A percentile compares a stretch with the other conserved stretches of the same genome.
Evolutionary conservation across 2,329 filamentous ascomycete genomes (phyloP).

Genomic region (Colletotrichum australisinense): DNA sequence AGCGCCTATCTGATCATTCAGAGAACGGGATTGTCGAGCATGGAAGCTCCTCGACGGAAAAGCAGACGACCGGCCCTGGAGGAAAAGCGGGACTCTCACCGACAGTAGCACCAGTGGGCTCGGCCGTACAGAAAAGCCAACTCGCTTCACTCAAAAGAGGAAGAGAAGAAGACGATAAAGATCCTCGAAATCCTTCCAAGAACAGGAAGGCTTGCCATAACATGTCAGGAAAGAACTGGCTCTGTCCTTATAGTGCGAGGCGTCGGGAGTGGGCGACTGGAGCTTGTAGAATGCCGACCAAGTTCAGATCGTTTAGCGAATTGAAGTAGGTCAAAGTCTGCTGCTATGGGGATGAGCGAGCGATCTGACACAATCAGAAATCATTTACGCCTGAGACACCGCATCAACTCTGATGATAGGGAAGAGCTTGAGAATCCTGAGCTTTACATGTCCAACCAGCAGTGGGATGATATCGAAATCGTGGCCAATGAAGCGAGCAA

Average conservation of each 20-base stretch:
- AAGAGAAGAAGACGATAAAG: not conserved
- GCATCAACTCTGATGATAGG: not conserved
- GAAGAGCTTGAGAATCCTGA: not conserved
- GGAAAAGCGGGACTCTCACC: not conserved
- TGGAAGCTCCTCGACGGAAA: not conserved
- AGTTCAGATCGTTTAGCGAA: not conserved
- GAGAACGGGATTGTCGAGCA: not conserved
- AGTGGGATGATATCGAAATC: not conserved
- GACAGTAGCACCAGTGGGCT: not conserved
- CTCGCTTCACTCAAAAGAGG: not conserved
- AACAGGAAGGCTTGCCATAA: not conserved
- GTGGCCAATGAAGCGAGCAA: not conserved
- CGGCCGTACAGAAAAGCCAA: too few species aligned
- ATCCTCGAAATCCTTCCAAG: not conserved
- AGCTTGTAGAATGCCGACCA: not conserved
- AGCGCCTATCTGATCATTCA: not conserved
- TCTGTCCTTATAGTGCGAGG: not conserved
- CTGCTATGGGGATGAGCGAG: too few species aligned
- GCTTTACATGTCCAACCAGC: not conserved
- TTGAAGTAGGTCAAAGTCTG: too few species aligned
- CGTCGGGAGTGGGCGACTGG: not conserved
- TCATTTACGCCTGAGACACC: too few species aligned
- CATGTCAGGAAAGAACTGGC: not conserved
- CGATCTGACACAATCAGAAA: too few species aligned
- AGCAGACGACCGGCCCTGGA: not conserved